Base-by-base conservation (phyloP, 2,329 filamentous ascomycete genomes). In the Alternaria rosae region DNA sequence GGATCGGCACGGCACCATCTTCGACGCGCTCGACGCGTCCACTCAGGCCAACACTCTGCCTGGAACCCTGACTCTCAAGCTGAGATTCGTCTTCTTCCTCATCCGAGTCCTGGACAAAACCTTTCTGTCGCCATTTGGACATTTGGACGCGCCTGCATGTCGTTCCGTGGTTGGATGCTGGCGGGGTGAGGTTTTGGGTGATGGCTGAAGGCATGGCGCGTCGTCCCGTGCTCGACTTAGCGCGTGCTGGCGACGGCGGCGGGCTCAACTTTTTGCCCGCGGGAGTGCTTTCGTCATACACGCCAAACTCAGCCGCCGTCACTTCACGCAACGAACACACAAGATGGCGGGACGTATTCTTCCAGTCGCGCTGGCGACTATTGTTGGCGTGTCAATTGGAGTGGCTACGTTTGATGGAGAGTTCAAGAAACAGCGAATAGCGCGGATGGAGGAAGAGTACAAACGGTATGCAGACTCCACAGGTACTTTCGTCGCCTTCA, bases 31-130 rank as follows among this genome's bases (percentile, higher is more conserved):
- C 68, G 65, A 65, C 61, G 66, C 68, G 70, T 68, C 54, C 38
- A 17, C 61, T 53, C n/a, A 65, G 52, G 57, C 38, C 62, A 30
- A 50, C 51, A 51, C 65, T 57, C 15, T 65, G 67, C 45, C 52
- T 64, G 5, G 62, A 64, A 25, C 30, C n/a, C 57, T 72, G 70
- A 28, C 57, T 75, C 45, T 78, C 76, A 32, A 77, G 28, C 52
- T 76, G 70, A 13, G 60, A 65, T 38, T 74, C 71, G 17, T 77
- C 75, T 48, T 82, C 82, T 53, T 84, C 83, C 59, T 84, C 83
- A 77, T 85, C 83, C 62, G 83, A 85, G 73, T 85, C 83, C 75
- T 78, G 79, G 66, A 85, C 83, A 76, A 80, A 84, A 68, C 83
- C 83, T 75, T 76, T 79, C 69, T 80, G 76, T 69, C 82, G 79